These are phyloP conservation scores for Mycosphaerella arachidis DNA, from an alignment of 2,329 filamentous ascomycete genomes.

Conservation along the genomic window DNA sequence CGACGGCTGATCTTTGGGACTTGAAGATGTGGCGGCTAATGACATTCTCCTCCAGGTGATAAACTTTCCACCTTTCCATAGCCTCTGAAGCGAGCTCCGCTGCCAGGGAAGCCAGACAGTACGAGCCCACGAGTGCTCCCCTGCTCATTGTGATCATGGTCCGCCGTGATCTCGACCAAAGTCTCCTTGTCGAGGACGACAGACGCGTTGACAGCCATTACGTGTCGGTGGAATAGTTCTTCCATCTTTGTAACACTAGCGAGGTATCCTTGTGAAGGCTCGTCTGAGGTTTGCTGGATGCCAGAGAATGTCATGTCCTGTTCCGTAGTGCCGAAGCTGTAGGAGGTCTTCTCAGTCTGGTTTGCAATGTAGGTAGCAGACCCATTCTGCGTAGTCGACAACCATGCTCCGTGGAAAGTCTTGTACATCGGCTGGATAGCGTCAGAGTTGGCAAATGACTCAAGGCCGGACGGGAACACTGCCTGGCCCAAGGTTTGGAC, in stretches of 20 bases:
- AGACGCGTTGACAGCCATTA: conserved; percentile 53
- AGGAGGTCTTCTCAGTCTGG: conserved; percentile 45
- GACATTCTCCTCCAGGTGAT: conserved; percentile 7
- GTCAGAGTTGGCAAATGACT: conserved; percentile 46
- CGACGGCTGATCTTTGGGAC: neutral
- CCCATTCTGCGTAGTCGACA: conserved; percentile 55
- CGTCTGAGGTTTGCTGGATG: conserved; percentile 22
- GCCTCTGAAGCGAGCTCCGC: conserved; percentile 10
- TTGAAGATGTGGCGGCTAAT: conserved; percentile 8
- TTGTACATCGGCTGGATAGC: neutral
- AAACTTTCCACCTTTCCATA: neutral
- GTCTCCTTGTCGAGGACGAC: conserved; percentile 48
- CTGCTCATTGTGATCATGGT: conserved; percentile 6
- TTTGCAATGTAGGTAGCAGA: conserved; percentile 52
- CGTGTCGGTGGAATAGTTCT: conserved; percentile 55
- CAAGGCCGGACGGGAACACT: conserved; percentile 58
- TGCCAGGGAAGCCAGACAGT: conserved; percentile 20
- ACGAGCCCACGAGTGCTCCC: conserved; percentile 4
- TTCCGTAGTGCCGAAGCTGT: conserved; percentile 52
- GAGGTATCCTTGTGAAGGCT: conserved; percentile 1
- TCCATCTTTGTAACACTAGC: conserved; percentile 22
- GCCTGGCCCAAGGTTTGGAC: conserved; percentile 44
- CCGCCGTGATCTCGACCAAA: conserved; percentile 16
- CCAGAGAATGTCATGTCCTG: conserved; percentile 56
- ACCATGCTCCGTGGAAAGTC: conserved; percentile 36